phyloP scores from a whole-genome alignment of 805 yeast genomes.

The Metschnikowia shivogae region DNA sequence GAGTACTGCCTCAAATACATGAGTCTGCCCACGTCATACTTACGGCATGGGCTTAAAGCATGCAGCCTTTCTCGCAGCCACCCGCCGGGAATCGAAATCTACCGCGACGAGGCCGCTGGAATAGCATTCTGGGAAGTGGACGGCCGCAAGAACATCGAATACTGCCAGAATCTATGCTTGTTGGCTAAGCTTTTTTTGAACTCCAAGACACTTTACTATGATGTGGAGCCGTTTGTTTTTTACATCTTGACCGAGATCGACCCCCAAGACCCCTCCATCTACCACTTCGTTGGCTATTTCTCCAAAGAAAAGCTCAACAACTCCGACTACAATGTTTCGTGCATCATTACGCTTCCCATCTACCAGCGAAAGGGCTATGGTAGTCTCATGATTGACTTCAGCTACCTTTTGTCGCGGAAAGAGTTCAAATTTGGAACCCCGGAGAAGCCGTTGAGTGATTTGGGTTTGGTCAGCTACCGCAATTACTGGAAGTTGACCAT shows the following conservation, averaged over 20 bases:
- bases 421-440: conserved; percentile 89
- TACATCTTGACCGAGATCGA: conserved; percentile 77
- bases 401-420: conserved; percentile 69
- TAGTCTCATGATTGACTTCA: conserved; percentile 79
- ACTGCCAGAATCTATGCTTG: conserved; percentile 86
- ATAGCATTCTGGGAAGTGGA: conserved; percentile 53
- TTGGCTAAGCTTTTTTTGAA: conserved; percentile 85
- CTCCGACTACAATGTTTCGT: conserved; percentile 78
- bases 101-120: conserved; percentile 27
- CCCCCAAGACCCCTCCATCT: conserved; percentile 33
- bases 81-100: conserved; percentile 58
- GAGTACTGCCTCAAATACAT: conserved; percentile 80
- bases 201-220: conserved; percentile 88
- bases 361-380: conserved; percentile 90
- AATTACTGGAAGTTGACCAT: conserved; percentile 78
- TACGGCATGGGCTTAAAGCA: conserved; percentile 66
- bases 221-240: conserved; percentile 92
- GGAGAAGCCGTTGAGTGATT: conserved; percentile 85
- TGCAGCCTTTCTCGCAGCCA: conserved; percentile 53
- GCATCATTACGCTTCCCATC: conserved; percentile 85
- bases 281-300: conserved; percentile 90
- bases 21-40: conserved; percentile 59
- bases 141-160: conserved; percentile 75
- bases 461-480: conserved; percentile 81
- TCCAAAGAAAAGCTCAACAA: conserved; percentile 79